These are phyloP conservation scores for Cordyceps tenuipes DNA, from an alignment of 2,329 filamentous ascomycete genomes.

Conservation along the genomic window DNA sequence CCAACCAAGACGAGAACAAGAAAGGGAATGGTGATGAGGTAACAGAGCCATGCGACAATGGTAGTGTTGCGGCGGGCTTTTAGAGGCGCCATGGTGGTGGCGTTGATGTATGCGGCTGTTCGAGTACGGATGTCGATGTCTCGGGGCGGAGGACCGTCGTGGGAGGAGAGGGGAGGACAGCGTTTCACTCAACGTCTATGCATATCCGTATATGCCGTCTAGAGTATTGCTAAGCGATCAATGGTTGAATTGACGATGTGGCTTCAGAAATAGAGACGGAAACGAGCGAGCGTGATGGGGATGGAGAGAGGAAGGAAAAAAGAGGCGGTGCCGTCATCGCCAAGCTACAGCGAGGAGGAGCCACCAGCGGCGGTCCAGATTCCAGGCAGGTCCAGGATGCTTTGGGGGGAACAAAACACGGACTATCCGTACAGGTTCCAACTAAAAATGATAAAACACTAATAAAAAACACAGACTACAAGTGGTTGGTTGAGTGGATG, in stretches of 20 bases:
- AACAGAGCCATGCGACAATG: conserved; percentile 57
- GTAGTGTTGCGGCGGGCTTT: conserved; percentile 49
- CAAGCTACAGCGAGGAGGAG: background rate
- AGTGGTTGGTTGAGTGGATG: background rate
- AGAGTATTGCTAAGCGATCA: background rate
- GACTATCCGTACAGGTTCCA: too few relatives aligned
- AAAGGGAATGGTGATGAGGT: conserved; percentile 68
- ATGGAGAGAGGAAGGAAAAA: background rate
- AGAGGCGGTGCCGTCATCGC: conserved; percentile 1
- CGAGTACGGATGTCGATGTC: background rate
- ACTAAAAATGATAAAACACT: too few relatives aligned
- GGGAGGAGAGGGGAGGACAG: background rate
- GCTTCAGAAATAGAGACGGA: background rate
- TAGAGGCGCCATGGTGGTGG: conserved; percentile 17
- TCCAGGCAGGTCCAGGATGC: background rate
- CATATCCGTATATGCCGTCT: background rate
- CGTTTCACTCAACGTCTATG: background rate
- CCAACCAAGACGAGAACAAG: conserved; percentile 72
- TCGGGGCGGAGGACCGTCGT: background rate
- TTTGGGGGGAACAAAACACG: too few relatives aligned
- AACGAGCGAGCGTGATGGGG: background rate
- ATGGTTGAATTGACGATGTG: background rate
- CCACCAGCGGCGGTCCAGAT: background rate
- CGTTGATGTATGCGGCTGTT: background rate
- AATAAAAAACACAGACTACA: background rate